Evolutionary conservation across 2,329 filamentous ascomycete species (phyloP), one percentile per base, ranked within the genome.

Genomic region (Xylariaceae sp.): DNA sequence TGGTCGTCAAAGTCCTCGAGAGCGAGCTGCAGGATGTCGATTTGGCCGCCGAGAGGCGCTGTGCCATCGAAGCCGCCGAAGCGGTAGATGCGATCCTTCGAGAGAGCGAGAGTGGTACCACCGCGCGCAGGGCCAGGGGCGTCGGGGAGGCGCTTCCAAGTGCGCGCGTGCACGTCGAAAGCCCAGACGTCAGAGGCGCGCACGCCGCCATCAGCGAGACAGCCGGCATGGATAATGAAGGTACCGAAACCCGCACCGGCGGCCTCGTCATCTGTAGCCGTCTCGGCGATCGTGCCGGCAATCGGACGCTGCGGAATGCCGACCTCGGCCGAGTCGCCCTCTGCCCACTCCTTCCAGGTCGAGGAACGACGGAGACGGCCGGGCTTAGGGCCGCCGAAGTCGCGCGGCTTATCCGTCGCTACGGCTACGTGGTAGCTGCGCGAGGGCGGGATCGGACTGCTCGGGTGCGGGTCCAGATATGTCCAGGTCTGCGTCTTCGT

Each of bases 61-160:
- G 80, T 76, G 0, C 88, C 90, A 71, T 93, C 88, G 66, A 87
- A 93, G 0, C 91, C 91, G 62, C 90, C 89, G 76, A 91, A 92
- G 34, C 90, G 82, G 74, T 88, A 95, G 5, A 96, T 72, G 23
- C 84, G 82, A 23, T 83, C 83, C 56, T 82, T 80, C 50, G 80
- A 80, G 55, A 87, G 80, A 1, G 86, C 83, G 30, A 95, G 84
- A 3, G 84, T 83, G 0, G 88, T 77, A 1, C 89, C 90, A 18
- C 86, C 85, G 52, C 90, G 80, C 0, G 82, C 76, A 6, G 86
- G 82, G 0, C 81, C 86, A 0, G 89, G 89, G 0, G 89, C 90
- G 6, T 82, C 73, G 0, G 87, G 80, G 11, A 90, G 78, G 68
- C 87, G 79, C 45, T 79, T 84, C 91, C 91, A 96, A 1, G 79